Evolutionary conservation across 148 eudicot genomes (phyloP).

Genomic region (Rhododendron ferrugineum): DNA sequence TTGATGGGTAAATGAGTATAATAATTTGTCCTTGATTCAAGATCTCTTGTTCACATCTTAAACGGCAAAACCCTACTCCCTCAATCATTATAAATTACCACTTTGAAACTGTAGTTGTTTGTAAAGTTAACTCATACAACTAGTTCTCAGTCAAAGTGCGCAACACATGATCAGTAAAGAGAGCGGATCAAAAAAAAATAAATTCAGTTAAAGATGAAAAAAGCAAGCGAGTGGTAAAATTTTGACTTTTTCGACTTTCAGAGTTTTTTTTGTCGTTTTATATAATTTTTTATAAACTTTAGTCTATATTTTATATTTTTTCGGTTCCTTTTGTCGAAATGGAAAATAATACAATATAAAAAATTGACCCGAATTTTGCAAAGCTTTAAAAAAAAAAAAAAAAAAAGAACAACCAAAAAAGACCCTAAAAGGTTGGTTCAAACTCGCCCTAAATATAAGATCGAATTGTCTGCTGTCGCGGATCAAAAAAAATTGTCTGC

Average conservation of each 20-base stretch:
- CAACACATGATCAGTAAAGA: neutral
- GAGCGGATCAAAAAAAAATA: no score
- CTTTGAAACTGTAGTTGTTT: neutral
- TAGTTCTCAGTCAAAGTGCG: neutral
- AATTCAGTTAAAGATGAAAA: no score
- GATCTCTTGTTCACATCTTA: constrained; percentile 7
- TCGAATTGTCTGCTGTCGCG: neutral
- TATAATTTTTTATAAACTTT: no score
- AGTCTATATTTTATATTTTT: no score
- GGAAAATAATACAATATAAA: no score
- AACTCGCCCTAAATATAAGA: neutral
- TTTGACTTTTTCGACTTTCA: no score
- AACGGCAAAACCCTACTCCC: neutral
- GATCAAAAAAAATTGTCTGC: neutral
- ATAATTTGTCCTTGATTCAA: constrained; percentile 6
- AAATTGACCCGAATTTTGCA: no score
- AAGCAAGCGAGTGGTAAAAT: neutral
- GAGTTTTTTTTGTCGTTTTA: no score
- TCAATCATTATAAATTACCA: neutral
- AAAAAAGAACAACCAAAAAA: no score
- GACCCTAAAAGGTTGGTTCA: no score
- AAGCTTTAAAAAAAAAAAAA: neutral
- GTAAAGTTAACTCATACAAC: neutral
- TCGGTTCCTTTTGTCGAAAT: no score
- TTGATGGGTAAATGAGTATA: neutral